These are phyloP conservation scores for Trypethelium eluteriae DNA, from an alignment of 495 filamentous ascomycete species.

Conservation along the genomic window DNA sequence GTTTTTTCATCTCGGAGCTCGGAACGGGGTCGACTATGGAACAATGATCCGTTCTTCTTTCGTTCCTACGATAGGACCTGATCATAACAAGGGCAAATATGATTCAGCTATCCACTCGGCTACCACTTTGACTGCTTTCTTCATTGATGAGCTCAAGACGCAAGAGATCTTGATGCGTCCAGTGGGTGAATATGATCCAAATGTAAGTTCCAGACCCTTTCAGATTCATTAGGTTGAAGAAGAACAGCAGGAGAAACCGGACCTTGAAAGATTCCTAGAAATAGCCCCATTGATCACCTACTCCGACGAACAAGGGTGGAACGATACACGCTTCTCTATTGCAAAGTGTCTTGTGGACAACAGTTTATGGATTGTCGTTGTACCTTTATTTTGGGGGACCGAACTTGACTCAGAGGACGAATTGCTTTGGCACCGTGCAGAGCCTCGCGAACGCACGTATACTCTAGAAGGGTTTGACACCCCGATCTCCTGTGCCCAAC, in stretches of 20 bases:
- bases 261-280: neutral
- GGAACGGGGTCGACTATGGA: conserved; percentile 9
- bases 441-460: neutral
- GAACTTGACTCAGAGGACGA: conserved; percentile 1
- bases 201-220: neutral
- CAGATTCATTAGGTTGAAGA: neutral
- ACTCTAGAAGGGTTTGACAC: conserved; percentile 7
- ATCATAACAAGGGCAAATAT: neutral
- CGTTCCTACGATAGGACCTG: too few relatives aligned
- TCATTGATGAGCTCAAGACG: neutral
- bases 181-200: neutral
- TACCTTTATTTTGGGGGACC: too few relatives aligned
- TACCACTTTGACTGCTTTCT: conserved; percentile 1
- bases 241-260: neutral
- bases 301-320: neutral
- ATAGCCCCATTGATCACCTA: neutral
- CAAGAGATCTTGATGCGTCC: neutral
- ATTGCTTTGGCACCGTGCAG: neutral
- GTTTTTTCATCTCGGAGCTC: conserved; percentile 2
- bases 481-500: neutral
- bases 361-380: conserved; percentile 9
- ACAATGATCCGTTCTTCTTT: too few relatives aligned
- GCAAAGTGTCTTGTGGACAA: conserved; percentile 2
- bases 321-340: conserved; percentile 3
- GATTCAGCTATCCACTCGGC: neutral